Evolutionary conservation across 2,329 filamentous ascomycete genomes (phyloP), one percentile per base, ranked within the genome.

Genomic region (Sporothrix brunneoviolacea): DNA sequence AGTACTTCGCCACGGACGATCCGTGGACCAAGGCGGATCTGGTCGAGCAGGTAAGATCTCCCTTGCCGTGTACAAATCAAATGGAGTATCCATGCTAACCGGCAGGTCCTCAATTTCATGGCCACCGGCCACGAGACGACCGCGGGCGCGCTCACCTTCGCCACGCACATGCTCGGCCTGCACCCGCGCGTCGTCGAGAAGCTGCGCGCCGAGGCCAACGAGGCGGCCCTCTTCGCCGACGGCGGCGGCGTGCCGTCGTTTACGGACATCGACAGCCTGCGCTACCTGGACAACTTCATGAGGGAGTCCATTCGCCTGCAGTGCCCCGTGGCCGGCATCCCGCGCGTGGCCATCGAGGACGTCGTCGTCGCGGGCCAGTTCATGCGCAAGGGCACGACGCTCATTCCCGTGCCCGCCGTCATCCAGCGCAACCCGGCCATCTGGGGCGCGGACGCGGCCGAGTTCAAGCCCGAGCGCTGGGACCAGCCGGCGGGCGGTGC

Each of bases 231-330:
- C 21, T 33, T 33, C 15, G 30, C 8, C 30, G 36, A 21, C 36
- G 5, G 13, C 6, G 16, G 32, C 0, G 19, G 16, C 3, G 27
- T 28, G 4, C 54, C 57, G 2, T 15, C 27, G 4, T 47, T 48
- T 18, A 36, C 16, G 10, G 44, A 48, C 8, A 50, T 56, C 16
- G 56, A 57, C 9, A 51, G 35, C 4, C 55, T 69, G 3, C 59
- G 55, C 0, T 70, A 67, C 52, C 52, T 70, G 7, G 56, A 67
- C 52, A 62, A 63, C 28, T 68, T 70, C 51, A 47, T 65, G 19
- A 60, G 60, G 22, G 68, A 71, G 35, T 30, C 30, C 7, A 38
- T 52, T 0, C 50, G 50, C 21, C 10, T 44, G n/a, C 32, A 50
- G 53, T 63, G 3, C 51, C 70, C 5, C 60, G 68, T 9, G 15